Conservation (phyloP, 2,329 filamentous ascomycete species). For the Talaromyces amestolkiae region DNA sequence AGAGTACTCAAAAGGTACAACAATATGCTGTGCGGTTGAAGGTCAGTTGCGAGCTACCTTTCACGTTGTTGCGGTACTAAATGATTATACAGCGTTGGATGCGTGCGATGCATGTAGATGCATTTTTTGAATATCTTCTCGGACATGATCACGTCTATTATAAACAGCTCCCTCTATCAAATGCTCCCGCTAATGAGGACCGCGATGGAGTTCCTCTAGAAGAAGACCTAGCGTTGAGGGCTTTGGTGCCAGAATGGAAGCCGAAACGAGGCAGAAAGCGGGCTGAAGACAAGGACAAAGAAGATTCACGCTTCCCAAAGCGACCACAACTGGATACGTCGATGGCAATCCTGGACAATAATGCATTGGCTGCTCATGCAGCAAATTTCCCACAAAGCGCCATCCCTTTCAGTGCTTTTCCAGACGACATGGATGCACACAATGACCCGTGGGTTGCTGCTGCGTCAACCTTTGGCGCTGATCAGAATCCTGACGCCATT, state of each 20-base stretch:
- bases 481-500: conserved; percentile 31
- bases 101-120: conserved; percentile 92
- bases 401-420: conserved; percentile 53
- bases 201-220: conserved; percentile 81
- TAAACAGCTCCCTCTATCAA: conserved; percentile 65
- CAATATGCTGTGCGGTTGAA: conserved; percentile 92
- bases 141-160: conserved; percentile 77
- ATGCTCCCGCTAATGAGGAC: conserved; percentile 62
- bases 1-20: conserved; percentile 89
- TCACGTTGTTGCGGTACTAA: not conserved
- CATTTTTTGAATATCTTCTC: conserved; percentile 88
- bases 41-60: conserved; percentile 45
- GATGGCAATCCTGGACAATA: conserved; percentile 47
- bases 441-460: conserved; percentile 39
- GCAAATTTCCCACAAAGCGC: conserved; percentile 52
- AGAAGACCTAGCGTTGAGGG: conserved; percentile 83
- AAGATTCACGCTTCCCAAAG: conserved; percentile 57
- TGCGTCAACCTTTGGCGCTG: conserved; percentile 45
- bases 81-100: conserved; percentile 74
- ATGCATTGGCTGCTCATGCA: conserved; percentile 42
- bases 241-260: conserved; percentile 72
- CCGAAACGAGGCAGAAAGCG: conserved; percentile 62
- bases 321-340: conserved; percentile 61
- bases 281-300: conserved; percentile 60
- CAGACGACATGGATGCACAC: conserved; percentile 51